Conservation (phyloP, 768 basidiomycete species). For the Lactifluus piperatus region DNA sequence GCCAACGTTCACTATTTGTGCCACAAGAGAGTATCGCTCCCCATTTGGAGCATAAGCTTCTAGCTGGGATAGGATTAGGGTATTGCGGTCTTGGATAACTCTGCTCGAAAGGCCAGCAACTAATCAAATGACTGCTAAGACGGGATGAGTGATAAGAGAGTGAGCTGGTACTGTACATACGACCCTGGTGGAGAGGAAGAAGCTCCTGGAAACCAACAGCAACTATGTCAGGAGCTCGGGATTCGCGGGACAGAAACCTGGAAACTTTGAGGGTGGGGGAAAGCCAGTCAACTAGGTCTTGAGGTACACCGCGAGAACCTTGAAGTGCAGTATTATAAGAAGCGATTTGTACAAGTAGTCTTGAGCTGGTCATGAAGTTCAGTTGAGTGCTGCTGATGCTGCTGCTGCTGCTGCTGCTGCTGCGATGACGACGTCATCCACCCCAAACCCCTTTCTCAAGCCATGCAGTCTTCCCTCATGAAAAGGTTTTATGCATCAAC, state of each 20-base stretch:
- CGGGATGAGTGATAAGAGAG: constrained; percentile 3
- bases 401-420: too few species aligned
- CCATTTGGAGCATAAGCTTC: constrained; percentile 62
- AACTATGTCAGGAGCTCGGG: constrained; percentile 74
- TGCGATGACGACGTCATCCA: neutral
- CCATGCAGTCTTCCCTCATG: neutral
- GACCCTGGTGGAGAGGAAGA: constrained; percentile 78
- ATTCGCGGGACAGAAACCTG: constrained; percentile 53
- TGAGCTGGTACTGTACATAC: constrained; percentile 30
- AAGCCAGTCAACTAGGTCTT: constrained; percentile 90
- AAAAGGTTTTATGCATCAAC: constrained; percentile 13
- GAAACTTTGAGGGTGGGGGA: constrained; percentile 74
- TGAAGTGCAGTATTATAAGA: constrained; percentile 92
- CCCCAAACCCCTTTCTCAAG: neutral
- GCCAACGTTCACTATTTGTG: constrained; percentile 76
- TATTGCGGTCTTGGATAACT: constrained; percentile 60
- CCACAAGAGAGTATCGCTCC: constrained; percentile 69
- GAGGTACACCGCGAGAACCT: constrained; percentile 59
- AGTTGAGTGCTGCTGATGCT: too few species aligned
- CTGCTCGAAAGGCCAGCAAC: constrained; percentile 70
- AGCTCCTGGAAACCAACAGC: constrained; percentile 94
- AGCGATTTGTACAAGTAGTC: constrained; percentile 66
- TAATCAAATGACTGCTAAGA: constrained; percentile 26
- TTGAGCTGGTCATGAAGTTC: too few species aligned
- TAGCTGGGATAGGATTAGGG: constrained; percentile 66